A percentile compares a stretch with the other conserved stretches of the same genome.
These are phyloP conservation scores for Catunica adiposa DNA, from an alignment of 2,329 filamentous ascomycete genomes.

Conservation along the genomic window DNA sequence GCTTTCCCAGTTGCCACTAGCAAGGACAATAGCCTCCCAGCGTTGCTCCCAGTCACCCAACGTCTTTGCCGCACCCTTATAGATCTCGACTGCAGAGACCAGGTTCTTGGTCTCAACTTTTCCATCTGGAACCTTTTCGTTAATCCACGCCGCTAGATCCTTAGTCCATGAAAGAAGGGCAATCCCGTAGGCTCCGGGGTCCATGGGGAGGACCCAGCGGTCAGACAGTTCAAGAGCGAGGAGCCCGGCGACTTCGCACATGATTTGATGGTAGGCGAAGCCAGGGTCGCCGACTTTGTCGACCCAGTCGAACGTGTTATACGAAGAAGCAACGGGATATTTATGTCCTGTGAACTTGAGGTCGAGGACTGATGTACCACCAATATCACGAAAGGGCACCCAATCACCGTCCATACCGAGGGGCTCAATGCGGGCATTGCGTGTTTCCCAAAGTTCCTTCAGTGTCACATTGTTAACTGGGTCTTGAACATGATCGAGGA, in stretches of 20 bases:
- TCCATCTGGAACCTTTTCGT: slow-evolving; percentile 30
- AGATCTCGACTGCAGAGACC: slow-evolving; percentile 40
- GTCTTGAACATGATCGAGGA: slow-evolving; percentile 59
- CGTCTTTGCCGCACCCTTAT: slow-evolving; percentile 34
- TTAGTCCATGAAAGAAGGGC: slow-evolving; percentile 48
- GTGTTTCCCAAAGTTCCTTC: slow-evolving; percentile 57
- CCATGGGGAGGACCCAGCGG: slow-evolving; percentile 65
- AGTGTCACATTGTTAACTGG: slow-evolving; percentile 56
- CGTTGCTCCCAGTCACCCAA: slow-evolving; percentile 53
- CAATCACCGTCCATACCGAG: slow-evolving; percentile 68
- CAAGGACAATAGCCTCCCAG: slow-evolving; percentile 60
- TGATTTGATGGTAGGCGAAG: slow-evolving; percentile 62
- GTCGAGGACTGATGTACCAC: slow-evolving; percentile 75
- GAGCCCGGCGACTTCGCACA: slow-evolving; percentile 66
- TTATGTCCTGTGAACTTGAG: slow-evolving; percentile 54
- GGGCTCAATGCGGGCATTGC: slow-evolving; percentile 43
- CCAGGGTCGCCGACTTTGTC: slow-evolving; percentile 60
- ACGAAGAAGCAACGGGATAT: slow-evolving; percentile 66
- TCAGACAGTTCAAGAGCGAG: slow-evolving; percentile 77
- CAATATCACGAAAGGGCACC: slow-evolving; percentile 79
- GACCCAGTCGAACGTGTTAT: slow-evolving; percentile 85
- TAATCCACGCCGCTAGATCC: slow-evolving; percentile 49
- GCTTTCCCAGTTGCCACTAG: slow-evolving; percentile 60
- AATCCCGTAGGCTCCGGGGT: slow-evolving; percentile 56
- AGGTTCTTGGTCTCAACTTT: slow-evolving; percentile 21